These are phyloP conservation scores for Picochlorum sp. DNA, from an alignment of 139 green algal species.

Conservation along the genomic window DNA sequence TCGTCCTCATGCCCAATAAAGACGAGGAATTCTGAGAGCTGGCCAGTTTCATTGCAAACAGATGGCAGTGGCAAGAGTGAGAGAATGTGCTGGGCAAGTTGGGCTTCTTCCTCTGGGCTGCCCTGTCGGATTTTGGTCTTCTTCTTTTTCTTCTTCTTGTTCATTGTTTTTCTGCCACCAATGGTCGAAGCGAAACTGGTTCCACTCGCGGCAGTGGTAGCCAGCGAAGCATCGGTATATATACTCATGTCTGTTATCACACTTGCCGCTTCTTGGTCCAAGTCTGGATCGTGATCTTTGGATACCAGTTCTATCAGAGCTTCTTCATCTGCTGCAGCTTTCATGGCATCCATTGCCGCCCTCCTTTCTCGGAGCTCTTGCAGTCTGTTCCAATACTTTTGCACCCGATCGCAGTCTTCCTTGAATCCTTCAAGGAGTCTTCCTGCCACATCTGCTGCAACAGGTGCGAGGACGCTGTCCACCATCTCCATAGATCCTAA, in stretches of 20 bases:
- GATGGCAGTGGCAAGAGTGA: constrained; percentile 22
- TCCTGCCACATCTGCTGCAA: constrained; percentile 32
- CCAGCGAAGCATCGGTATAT: constrained; percentile 30
- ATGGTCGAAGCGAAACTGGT: constrained; percentile 28
- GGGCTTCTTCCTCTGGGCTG: constrained; percentile 62
- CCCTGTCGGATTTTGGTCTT: constrained; percentile 42
- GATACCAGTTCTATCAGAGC: constrained; percentile 2
- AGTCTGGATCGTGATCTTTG: constrained; percentile 12
- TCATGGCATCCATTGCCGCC: not conserved
- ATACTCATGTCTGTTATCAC: constrained; percentile 39
- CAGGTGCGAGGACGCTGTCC: constrained; percentile 39
- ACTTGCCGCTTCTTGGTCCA: constrained; percentile 28
- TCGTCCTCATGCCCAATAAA: constrained; percentile 64
- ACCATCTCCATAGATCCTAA: constrained; percentile 32
- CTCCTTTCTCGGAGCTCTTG: constrained; percentile 45
- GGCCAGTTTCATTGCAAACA: constrained; percentile 22
- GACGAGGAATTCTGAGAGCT: constrained; percentile 70
- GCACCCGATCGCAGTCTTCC: constrained; percentile 45
- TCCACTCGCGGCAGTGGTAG: not conserved
- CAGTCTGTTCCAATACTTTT: constrained; percentile 69
- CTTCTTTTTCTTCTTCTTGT: constrained; percentile 23
- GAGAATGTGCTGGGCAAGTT: constrained; percentile 43
- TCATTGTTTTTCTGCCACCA: constrained; percentile 25
- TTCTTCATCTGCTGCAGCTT: constrained; percentile 9
- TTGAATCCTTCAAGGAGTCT: constrained; percentile 22